Evolutionary conservation across 495 filamentous ascomycete species (phyloP).

Genomic region (Umbilicaria muhlenbergii): DNA sequence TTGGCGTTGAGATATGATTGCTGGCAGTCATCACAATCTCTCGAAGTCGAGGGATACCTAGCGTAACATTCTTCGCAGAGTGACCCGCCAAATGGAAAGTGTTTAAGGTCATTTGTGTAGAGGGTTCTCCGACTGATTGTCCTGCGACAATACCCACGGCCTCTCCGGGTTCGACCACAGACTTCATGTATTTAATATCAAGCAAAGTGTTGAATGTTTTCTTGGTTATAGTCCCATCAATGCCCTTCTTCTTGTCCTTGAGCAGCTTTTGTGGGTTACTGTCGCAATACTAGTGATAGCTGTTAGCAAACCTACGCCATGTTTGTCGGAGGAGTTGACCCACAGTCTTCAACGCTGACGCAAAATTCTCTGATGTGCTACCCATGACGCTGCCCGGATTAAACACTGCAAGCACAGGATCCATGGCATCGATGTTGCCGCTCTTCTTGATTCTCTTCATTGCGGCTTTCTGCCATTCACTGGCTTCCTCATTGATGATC

Average conservation of each 20-base stretch:
- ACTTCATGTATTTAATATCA: constrained; percentile 83
- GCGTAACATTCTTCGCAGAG: constrained; percentile 94
- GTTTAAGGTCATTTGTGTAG: constrained; percentile 99
- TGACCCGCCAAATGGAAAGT: constrained; percentile 99
- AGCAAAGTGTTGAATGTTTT: constrained; percentile 70
- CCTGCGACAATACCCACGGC: constrained; percentile 96
- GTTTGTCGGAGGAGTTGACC: constrained; percentile 4
- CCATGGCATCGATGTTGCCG: constrained; percentile 46
- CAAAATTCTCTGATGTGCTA: constrained; percentile 81
- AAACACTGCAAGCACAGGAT: constrained; percentile 59
- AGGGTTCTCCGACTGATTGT: constrained; percentile 92
- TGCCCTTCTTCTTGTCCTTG: constrained; percentile 56
- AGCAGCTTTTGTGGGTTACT: constrained; percentile 59
- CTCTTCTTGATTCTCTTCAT: constrained; percentile 68
- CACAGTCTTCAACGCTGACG: constrained; percentile 41
- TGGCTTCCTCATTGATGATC: constrained; percentile 31
- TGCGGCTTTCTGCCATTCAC: constrained; percentile 52
- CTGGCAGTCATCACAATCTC: constrained; percentile 99
- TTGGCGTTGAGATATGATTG: constrained; percentile 69
- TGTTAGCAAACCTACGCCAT: constrained; percentile 10
- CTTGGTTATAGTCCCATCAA: constrained; percentile 39
- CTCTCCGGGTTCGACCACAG: constrained; percentile 88
- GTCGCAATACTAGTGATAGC: constrained; percentile 47
- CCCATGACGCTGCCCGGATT: constrained; percentile 64
- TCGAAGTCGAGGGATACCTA: constrained; percentile 91